These are phyloP conservation scores for Paraphoma sp. DNA, from an alignment of 2,329 filamentous ascomycete genomes.

Conservation along the genomic window DNA sequence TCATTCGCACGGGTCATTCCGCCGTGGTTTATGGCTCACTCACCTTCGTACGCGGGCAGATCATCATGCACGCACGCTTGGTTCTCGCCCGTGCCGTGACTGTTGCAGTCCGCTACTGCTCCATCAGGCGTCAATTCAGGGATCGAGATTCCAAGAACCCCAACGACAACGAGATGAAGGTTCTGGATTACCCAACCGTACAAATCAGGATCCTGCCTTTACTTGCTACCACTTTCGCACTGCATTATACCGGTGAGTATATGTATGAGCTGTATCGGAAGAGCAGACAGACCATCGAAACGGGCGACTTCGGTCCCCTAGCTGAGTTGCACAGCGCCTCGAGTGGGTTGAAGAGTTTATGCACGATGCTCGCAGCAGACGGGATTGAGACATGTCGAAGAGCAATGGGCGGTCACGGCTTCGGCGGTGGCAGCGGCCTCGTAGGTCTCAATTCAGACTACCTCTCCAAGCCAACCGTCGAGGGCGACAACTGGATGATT, in stretches of 20 bases:
- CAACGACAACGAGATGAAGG: slow-evolving; percentile 43
- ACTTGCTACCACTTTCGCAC: slow-evolving; percentile 59
- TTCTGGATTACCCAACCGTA: slow-evolving; percentile 62
- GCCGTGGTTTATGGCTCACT: slow-evolving; percentile 59
- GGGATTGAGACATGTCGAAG: slow-evolving; percentile 62
- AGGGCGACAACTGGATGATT: slow-evolving; percentile 66
- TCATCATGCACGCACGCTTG: slow-evolving; percentile 59
- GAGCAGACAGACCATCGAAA: slow-evolving; percentile 56
- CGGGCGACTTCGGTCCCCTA: slow-evolving; percentile 57
- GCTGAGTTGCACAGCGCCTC: slow-evolving; percentile 62
- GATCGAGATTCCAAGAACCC: slow-evolving; percentile 54
- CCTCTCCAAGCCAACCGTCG: slow-evolving; percentile 61
- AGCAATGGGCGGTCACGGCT: slow-evolving; percentile 62
- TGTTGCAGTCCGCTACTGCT: slow-evolving; percentile 59
- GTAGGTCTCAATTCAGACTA: slow-evolving; percentile 61
- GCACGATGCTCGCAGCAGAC: slow-evolving; percentile 60
- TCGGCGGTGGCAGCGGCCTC: slow-evolving; percentile 60
- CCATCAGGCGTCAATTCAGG: slow-evolving; percentile 57
- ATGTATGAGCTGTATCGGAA: slow-evolving; percentile 59
- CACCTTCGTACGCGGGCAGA: slow-evolving; percentile 56
- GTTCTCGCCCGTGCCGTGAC: slow-evolving; percentile 61
- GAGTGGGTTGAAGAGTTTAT: slow-evolving; percentile 61
- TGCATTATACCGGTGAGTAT: slow-evolving; percentile 56
- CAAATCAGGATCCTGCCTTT: slow-evolving; percentile 62
- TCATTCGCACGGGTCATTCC: slow-evolving; percentile 56